Evolutionary conservation across 352 stramenopile genomes (phyloP), one percentile per base, ranked within the genome.

Genomic region (Globisporangium radiosum): DNA sequence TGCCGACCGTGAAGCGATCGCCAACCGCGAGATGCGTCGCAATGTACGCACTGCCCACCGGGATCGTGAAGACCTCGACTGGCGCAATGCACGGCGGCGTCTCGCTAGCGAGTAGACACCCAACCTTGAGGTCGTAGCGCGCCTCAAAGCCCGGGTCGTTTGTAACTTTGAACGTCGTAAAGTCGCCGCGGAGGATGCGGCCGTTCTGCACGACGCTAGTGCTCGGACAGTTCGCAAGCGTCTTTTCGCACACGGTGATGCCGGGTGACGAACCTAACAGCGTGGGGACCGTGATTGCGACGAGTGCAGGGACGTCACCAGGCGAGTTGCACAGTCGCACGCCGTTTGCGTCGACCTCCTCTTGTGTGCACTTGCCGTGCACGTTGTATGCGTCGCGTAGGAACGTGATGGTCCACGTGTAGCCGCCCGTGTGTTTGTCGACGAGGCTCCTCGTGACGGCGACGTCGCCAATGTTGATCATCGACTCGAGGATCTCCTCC

Each of bases 321-420:
- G 94, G 93, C 2, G 92, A 81, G 60, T 98, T 98, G 66, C 95
- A 98, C 1, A 95, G 68, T 15, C 71, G 67, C 8, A 72, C 68
- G 1, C 79, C 82, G n/a, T 57, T 65, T 0, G 59, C 52, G 1
- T 19, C 69, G 60, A 88, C 75, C 43, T 90, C 80, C 59, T 81
- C 67, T 59, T 91, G 71, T 43, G 91, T 69, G 37, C 78, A 96
- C 5, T 73, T 66, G 7, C 78, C 78, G 36, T 71, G 79, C 1
- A 65, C 64, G 48, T 99, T 96, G 54, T 71, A 79, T 1, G 66
- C 64, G 48, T 98, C 96, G 53, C 86, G 73, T 10, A 98, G 68
- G 60, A 99, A 99, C 9, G 94, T 98, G 33, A 99, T 75, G 5
- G 82, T 97, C 96, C 96, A 99, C 11, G 79, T 82, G 64, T 98